These are phyloP conservation scores for Coniella lustricola DNA, from an alignment of 2,329 filamentous ascomycete genomes.

Conservation along the genomic window DNA sequence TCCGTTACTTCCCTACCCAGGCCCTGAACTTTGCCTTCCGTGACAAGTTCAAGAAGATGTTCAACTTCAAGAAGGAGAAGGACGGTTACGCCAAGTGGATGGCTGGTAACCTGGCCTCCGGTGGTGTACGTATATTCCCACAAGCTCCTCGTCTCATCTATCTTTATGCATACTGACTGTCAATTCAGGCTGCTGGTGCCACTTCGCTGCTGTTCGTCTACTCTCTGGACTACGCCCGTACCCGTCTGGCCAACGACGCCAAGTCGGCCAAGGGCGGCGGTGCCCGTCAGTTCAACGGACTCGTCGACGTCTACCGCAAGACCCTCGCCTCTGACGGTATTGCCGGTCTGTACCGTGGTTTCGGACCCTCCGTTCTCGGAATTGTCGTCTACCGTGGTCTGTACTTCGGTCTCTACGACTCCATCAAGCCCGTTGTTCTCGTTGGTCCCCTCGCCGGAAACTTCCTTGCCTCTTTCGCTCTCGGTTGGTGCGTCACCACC, in stretches of 20 bases:
- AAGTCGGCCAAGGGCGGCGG: constrained; percentile 96
- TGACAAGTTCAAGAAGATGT: constrained; percentile 99
- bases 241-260: constrained; percentile 99
- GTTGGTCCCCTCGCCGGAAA: constrained; percentile 87
- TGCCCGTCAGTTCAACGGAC: constrained; percentile 99
- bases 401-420: constrained; percentile 99
- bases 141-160: background rate
- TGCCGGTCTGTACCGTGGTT: constrained; percentile 99
- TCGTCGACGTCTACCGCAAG: constrained; percentile 99
- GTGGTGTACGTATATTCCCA: constrained; percentile 72
- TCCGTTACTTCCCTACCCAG: constrained; percentile 99
- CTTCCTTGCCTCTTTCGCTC: constrained; percentile 98
- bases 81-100: constrained; percentile 99
- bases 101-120: constrained; percentile 98
- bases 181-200: constrained; percentile 79
- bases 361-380: constrained; percentile 98
- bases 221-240: constrained; percentile 99
- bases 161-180: constrained; percentile 4
- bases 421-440: constrained; percentile 97
- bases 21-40: constrained; percentile 99
- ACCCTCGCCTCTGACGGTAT: constrained; percentile 98
- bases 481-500: constrained; percentile 99
- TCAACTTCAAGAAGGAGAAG: constrained; percentile 99
- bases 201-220: constrained; percentile 99
- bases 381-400: constrained; percentile 99